These are phyloP conservation scores for Saksenaea oblongispora DNA, from an alignment of 371 early-diverging fungal species.

Conservation along the genomic window DNA sequence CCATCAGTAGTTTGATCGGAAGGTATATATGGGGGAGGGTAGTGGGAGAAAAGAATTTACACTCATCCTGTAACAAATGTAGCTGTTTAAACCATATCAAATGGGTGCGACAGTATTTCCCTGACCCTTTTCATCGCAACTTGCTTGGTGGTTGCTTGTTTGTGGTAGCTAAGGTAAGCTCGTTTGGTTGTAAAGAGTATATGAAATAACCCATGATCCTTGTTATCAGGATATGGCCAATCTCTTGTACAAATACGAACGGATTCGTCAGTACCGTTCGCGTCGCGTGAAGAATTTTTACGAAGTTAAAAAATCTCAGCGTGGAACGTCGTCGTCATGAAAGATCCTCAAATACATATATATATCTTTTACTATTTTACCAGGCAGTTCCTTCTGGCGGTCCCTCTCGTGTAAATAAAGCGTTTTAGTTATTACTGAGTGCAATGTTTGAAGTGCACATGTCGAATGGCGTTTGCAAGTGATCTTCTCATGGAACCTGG, in stretches of 20 bases:
- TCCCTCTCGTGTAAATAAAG: background rate
- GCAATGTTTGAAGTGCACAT: background rate
- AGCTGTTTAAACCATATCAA: constrained; percentile 51
- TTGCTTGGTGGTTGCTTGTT: constrained; percentile 63
- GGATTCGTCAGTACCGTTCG: constrained; percentile 40
- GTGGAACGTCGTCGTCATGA: background rate
- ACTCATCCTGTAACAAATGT: background rate
- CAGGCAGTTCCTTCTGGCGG: background rate
- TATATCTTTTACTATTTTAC: background rate
- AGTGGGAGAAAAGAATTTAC: background rate
- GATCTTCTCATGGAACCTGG: too few relatives aligned
- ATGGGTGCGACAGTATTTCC: constrained; percentile 49
- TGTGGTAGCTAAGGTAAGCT: constrained; percentile 53
- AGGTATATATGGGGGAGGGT: constrained; percentile 10
- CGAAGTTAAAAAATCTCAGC: constrained; percentile 12
- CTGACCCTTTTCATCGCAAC: constrained; percentile 61
- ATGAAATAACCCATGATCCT: background rate
- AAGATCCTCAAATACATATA: background rate
- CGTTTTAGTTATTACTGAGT: background rate
- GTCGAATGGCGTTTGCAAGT: too few relatives aligned
- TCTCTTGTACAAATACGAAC: constrained; percentile 41
- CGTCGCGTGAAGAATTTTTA: constrained; percentile 33
- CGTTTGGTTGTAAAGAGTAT: background rate
- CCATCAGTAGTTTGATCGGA: constrained; percentile 44
- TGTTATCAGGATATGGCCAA: constrained; percentile 33